Percentiles rank a stretch among this genome's conserved stretches.
These are phyloP conservation scores for Clonostachys solani DNA, from an alignment of 2,329 filamentous ascomycete species.

Conservation along the genomic window DNA sequence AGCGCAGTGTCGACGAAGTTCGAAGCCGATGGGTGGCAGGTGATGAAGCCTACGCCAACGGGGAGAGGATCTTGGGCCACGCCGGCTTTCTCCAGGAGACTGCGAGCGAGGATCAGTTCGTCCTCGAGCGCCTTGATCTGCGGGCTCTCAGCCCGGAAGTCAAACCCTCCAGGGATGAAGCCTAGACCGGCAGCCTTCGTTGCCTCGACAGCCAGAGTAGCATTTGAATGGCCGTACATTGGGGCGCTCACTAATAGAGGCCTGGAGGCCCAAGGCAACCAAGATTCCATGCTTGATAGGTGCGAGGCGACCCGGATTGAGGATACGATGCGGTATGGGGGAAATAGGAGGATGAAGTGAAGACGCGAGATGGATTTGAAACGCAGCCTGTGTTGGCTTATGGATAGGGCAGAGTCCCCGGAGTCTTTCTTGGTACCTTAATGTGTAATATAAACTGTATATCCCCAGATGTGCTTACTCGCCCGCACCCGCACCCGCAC, in stretches of 20 bases:
- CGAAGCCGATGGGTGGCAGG: conserved; percentile 37
- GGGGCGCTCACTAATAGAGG: conserved; percentile 12
- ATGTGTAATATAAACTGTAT: no score
- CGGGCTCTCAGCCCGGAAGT: conserved; percentile 18
- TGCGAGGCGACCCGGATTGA: no score
- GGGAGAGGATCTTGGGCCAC: conserved; percentile 41
- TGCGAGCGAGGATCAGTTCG: conserved; percentile 20
- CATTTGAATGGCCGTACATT: conserved; percentile 24
- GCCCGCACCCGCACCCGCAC: no score
- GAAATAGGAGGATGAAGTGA: no score
- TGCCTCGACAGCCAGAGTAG: conserved; percentile 28
- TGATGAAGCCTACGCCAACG: conserved; percentile 53
- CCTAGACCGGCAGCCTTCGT: conserved; percentile 31
- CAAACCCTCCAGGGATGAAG: conserved; percentile 22
- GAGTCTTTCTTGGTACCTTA: no score
- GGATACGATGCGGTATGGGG: no score
- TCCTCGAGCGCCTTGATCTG: conserved; percentile 23
- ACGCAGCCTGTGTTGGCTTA: no score
- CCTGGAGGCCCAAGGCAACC: no score
- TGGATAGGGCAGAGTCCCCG: no score
- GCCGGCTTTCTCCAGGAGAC: conserved; percentile 15
- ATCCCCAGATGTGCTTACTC: no score
- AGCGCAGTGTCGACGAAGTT: conserved; percentile 36
- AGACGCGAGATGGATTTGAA: no score
- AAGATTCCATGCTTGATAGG: no score